These are phyloP conservation scores for Hygrophoropsis aurantiaca DNA, from an alignment of 768 basidiomycete species.

Conservation along the genomic window DNA sequence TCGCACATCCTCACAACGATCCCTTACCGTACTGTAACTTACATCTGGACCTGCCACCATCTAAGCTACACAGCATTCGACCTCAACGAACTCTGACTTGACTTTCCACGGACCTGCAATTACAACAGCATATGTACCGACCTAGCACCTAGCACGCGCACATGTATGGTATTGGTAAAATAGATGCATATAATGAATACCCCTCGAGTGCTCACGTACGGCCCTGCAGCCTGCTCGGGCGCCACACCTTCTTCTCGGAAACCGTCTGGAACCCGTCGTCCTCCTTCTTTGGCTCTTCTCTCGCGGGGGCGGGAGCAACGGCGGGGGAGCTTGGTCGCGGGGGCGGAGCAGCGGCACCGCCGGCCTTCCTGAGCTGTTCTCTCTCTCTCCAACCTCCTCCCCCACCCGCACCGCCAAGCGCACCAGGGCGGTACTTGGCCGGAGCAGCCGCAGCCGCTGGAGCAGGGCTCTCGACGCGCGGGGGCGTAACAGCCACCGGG, in stretches of 20 bases:
- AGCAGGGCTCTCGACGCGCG: conserved; percentile 57
- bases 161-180: too few relatives aligned
- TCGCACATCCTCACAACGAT: background rate
- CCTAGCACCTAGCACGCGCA: background rate
- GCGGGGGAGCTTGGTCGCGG: conserved; percentile 24
- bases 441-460: conserved; percentile 31
- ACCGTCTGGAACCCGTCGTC: conserved; percentile 76
- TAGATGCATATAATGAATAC: too few relatives aligned
- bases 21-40: background rate
- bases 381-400: conserved; percentile 64
- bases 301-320: conserved; percentile 11
- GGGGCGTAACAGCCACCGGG: conserved; percentile 33
- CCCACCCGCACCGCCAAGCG: conserved; percentile 28
- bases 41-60: background rate
- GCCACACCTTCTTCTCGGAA: conserved; percentile 24
- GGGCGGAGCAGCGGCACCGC: conserved; percentile 31
- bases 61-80: background rate
- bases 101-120: conserved; percentile 8
- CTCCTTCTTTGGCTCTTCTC: conserved; percentile 50
- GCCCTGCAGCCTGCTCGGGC: conserved; percentile 14
- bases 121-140: background rate
- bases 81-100: background rate
- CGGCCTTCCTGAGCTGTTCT: conserved; percentile 44
- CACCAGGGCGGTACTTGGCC: conserved; percentile 46
- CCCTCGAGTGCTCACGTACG: background rate